phyloP scores from a whole-genome alignment of 2,329 filamentous ascomycete genomes.

The Scedosporium apiospermum region DNA sequence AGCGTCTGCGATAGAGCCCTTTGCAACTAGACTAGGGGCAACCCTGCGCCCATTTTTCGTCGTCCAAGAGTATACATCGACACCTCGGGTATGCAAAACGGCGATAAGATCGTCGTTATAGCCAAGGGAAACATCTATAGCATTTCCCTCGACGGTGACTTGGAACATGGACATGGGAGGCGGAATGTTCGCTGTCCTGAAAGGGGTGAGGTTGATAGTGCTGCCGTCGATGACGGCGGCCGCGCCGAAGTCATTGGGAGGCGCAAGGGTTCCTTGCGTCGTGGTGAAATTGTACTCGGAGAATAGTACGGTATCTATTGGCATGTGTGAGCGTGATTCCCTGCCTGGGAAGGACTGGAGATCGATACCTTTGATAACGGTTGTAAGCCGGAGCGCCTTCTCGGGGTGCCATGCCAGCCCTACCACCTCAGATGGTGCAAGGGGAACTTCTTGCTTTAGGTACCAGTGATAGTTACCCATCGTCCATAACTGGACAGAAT shows the following conservation, averaged over 20 bases:
- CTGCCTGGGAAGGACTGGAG: background rate
- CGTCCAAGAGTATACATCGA: constrained; percentile 64
- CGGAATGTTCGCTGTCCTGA: constrained; percentile 75
- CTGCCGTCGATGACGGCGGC: constrained; percentile 79
- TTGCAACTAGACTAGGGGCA: background rate
- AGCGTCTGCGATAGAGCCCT: background rate
- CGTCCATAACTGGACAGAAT: constrained; percentile 86
- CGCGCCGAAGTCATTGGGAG: constrained; percentile 68
- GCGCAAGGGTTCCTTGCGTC: constrained; percentile 56
- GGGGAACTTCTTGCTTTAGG: constrained; percentile 76
- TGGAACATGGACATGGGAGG: constrained; percentile 88
- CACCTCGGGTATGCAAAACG: constrained; percentile 56
- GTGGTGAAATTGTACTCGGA: constrained; percentile 61
- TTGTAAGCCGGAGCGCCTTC: constrained; percentile 60
- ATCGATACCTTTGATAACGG: constrained; percentile 38
- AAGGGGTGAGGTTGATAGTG: constrained; percentile 72
- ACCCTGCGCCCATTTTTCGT: constrained; percentile 35
- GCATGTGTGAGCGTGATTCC: constrained; percentile 5
- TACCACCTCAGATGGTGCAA: constrained; percentile 21
- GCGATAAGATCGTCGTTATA: constrained; percentile 56
- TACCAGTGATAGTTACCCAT: constrained; percentile 98
- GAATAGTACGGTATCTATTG: constrained; percentile 39
- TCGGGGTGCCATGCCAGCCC: constrained; percentile 74
- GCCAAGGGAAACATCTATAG: constrained; percentile 67
- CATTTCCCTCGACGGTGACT: constrained; percentile 49